Percentiles rank a stretch among this genome's conserved stretches.
phyloP scores from a whole-genome alignment of 257 asterid species.

The Hygrophila difformis region DNA sequence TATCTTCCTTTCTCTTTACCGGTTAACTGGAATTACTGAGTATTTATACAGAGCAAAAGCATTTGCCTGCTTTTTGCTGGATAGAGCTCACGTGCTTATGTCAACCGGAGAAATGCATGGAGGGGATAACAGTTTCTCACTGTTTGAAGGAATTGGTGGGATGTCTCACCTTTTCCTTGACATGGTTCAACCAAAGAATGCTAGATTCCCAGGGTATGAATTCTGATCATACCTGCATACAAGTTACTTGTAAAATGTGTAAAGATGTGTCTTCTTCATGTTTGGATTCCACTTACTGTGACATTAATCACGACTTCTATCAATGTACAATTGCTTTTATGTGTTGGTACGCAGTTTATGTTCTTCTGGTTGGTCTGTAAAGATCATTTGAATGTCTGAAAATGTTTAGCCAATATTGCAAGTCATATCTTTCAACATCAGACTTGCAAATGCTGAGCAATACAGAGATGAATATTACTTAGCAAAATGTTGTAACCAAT shows the following conservation, averaged over 20 bases:
- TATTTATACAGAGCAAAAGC: slow-evolving; percentile 68
- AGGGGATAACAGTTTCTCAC: slow-evolving; percentile 52
- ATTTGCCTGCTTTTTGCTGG: slow-evolving; percentile 64
- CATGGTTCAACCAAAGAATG: slow-evolving; percentile 52
- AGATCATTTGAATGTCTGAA: too few relatives aligned
- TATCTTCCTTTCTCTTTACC: slow-evolving; percentile 58
- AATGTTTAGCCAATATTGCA: too few relatives aligned
- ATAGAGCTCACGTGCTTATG: slow-evolving; percentile 53
- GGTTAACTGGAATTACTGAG: slow-evolving; percentile 52
- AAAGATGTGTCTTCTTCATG: neutral
- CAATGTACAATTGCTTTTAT: too few relatives aligned
- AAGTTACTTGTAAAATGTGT: slow-evolving; percentile 1
- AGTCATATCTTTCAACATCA: too few relatives aligned
- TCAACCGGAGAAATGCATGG: slow-evolving; percentile 54
- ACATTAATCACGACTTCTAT: too few relatives aligned
- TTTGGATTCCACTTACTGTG: neutral
- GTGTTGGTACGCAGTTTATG: too few relatives aligned
- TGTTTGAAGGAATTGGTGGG: slow-evolving; percentile 73
- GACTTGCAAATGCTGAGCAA: too few relatives aligned
- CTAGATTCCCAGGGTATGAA: slow-evolving; percentile 68
- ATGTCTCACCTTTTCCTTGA: slow-evolving; percentile 71
- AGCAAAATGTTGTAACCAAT: too few relatives aligned
- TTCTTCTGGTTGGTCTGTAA: too few relatives aligned
- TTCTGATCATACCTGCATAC: slow-evolving; percentile 14
- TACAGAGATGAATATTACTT: too few relatives aligned